These are phyloP conservation scores for Salix purpurea DNA, from an alignment of 345 rosid species.

Conservation along the genomic window DNA sequence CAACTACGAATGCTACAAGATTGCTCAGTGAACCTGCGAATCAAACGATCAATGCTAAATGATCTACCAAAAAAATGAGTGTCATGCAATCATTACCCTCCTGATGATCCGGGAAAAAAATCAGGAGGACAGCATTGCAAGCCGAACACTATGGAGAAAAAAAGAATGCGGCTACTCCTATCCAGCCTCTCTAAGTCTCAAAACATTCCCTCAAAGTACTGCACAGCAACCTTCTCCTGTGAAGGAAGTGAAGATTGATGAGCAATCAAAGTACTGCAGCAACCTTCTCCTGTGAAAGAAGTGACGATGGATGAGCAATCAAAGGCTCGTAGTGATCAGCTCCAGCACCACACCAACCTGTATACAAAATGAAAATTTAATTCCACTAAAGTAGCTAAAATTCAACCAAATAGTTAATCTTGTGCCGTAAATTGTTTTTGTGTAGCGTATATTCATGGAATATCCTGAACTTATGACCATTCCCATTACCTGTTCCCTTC, in stretches of 20 bases:
- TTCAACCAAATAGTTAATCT: background rate
- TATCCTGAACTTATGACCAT: background rate
- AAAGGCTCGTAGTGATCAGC: conserved; percentile 97
- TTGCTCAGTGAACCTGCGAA: conserved; percentile 26
- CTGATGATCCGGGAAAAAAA: background rate
- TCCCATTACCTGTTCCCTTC: conserved; percentile 87
- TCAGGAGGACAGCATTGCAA: conserved; percentile 7
- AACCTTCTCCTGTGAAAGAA: conserved; percentile 77
- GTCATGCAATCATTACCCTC: conserved; percentile 22
- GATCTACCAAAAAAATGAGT: conserved; percentile 10
- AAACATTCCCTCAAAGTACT: conserved; percentile 60
- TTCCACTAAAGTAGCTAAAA: background rate
- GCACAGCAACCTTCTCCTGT: conserved; percentile 74
- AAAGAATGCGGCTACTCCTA: conserved; percentile 2
- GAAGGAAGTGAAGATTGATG: conserved; percentile 61
- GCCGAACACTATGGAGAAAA: background rate
- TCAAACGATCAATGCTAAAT: conserved; percentile 19
- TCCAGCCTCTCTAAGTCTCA: conserved; percentile 18
- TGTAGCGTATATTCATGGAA: background rate
- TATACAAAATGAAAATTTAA: background rate
- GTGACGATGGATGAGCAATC: conserved; percentile 64
- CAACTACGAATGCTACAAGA: conserved; percentile 16
- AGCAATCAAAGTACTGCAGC: conserved; percentile 78
- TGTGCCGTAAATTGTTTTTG: background rate
- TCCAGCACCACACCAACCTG: conserved; percentile 99